Evolutionary conservation across 164 flowering plant genomes (phyloP), one percentile per base, ranked within the genome.

Genomic region (Warburgia ugandensis): DNA sequence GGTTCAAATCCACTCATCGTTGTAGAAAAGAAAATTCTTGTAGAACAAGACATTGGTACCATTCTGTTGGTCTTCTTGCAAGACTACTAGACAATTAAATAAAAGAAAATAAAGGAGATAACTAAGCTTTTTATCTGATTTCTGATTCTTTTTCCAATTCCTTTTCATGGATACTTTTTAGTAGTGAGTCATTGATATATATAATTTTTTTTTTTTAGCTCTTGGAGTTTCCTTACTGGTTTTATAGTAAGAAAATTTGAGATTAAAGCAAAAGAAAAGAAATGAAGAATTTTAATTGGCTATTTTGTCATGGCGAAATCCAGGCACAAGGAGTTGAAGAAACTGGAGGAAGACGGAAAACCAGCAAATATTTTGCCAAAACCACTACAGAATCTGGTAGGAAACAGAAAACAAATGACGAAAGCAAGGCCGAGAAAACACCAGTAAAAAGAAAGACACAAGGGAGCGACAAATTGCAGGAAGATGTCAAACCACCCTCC

Each of bases 311-410:
- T 48, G 31, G 21, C n/a, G 9, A 46, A 47, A 35, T 14, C 1
- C 44, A 77, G 87, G 70, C 25, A 52, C 71, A 63, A 10, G 84
- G 58, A 51, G 68, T 58, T 45, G 73, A 73, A 65, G 94, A 78
- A 46, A 65, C 62, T 68, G 55, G 82, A 3, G 79, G 78, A n/a
- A 74, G 96, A 63, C 80, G 75, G 69, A 92, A 80, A 68, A 83
- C 88, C 17, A 88, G 99, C 73, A 82, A 80, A 59, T 86, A 88
- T 61, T 88, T 88, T 75, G 71, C 75, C 46, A 43, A 60, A 29
- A 69, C 73, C 20, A 66, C 73, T 4, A 19, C 41, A 14, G 56
- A 50, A 50, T n/a, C 56, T 19, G 26, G 13, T 50, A 12, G 12
- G 14, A 40, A 49, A 41, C 68, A 70, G 52, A 76, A 77, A 59